Evolutionary conservation across 2,329 filamentous ascomycete species (phyloP).

Genomic region (Pseudogymnoascus sp.): DNA sequence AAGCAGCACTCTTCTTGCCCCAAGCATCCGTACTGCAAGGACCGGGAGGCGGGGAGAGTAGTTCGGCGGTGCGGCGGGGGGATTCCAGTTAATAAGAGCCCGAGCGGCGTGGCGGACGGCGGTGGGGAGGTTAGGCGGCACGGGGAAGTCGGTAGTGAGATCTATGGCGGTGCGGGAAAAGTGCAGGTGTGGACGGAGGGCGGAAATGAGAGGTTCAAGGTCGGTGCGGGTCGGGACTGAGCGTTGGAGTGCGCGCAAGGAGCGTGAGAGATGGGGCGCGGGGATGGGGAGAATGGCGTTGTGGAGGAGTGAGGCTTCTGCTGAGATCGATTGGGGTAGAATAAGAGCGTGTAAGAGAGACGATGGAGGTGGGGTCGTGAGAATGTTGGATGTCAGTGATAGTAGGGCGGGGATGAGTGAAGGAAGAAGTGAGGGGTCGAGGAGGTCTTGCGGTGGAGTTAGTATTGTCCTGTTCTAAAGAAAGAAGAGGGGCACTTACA

Average conservation of each 20-base stretch:
- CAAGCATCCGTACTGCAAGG: conserved; percentile 50
- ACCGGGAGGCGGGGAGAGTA: conserved; percentile 69
- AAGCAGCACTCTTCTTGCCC: conserved; percentile 50
- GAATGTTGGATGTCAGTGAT: conserved; percentile 52
- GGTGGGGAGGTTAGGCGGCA: conserved; percentile 40
- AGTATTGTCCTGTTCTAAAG: not conserved
- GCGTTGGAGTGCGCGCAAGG: conserved; percentile 57
- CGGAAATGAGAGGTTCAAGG: conserved; percentile 59
- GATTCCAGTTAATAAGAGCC: conserved; percentile 57
- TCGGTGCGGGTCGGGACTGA: conserved; percentile 60
- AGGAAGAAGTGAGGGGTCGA: conserved; percentile 40
- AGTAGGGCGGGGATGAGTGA: conserved; percentile 65
- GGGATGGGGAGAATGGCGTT: conserved; percentile 63
- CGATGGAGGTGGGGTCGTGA: not conserved
- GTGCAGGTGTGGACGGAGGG: conserved; percentile 49
- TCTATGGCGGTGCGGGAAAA: conserved; percentile 44
- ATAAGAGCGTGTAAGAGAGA: conserved; percentile 61
- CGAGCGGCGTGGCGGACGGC: conserved; percentile 54
- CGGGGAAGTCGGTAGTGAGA: conserved; percentile 23
- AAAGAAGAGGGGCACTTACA: conserved; percentile 40
- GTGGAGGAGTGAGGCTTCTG: conserved; percentile 62
- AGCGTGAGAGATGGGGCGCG: conserved; percentile 58
- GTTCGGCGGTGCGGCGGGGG: conserved; percentile 50
- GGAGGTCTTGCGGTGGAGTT: not conserved
- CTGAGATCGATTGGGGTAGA: conserved; percentile 60